Conservation (phyloP, 768 basidiomycete genomes). For the Calocera cornea region DNA sequence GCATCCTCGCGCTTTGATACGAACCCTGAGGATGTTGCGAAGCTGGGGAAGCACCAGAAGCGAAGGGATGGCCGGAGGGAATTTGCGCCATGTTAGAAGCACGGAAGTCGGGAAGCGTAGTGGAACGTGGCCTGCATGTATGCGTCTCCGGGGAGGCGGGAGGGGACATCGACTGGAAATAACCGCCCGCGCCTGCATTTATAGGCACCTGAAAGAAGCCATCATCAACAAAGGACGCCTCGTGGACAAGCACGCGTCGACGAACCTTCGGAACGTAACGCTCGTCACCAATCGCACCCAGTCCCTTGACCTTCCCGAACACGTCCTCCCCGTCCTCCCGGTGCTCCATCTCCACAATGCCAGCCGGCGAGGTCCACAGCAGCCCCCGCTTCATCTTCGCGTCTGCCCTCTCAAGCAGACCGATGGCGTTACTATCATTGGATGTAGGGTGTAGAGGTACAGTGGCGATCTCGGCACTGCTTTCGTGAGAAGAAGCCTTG, state of each 20-base stretch:
- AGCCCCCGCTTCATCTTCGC: not conserved
- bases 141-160: conserved; percentile 1
- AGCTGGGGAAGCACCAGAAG: not conserved
- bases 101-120: not conserved
- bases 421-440: not conserved
- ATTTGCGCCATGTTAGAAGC: not conserved
- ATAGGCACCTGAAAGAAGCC: not conserved
- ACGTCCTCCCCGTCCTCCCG: not conserved
- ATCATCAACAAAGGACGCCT: not conserved
- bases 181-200: not conserved
- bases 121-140: conserved; percentile 2
- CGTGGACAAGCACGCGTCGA: not conserved
- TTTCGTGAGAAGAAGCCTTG: not conserved
- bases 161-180: conserved; percentile 1
- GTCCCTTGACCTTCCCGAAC: not conserved
- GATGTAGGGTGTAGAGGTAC: not conserved
- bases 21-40: conserved; percentile 3
- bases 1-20: conserved; percentile 4
- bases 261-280: not conserved
- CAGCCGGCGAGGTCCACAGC: not conserved
- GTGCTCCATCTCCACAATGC: not conserved
- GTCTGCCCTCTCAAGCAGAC: not conserved
- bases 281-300: conserved; percentile 3
- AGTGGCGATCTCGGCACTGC: not conserved
- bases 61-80: conserved; percentile 1